Evolutionary conservation across 257 asterid species (phyloP), one percentile per base, ranked within the genome.

Genomic region (Nicotiana attenuata): DNA sequence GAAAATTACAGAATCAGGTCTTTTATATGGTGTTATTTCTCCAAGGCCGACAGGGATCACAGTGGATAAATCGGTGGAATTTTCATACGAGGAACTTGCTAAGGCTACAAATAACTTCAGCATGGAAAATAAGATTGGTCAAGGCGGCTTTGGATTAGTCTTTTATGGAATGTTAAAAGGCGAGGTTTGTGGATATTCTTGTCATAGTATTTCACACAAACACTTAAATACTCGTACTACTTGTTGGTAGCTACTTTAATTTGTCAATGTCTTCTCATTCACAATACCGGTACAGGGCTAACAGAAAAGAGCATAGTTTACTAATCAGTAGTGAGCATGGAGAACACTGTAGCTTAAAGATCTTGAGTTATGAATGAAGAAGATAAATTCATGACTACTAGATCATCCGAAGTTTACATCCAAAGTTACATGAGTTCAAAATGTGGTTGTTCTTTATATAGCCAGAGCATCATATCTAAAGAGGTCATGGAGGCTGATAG

Each of bases 101-200:
- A 29, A 57, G 59, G 97, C 97, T 56, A 90, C 97, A 50, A 59
- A 89, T 76, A 84, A 93, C 84, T 94, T 94, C 81, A 82, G 81
- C 84, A 7, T 91, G 47, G 88, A 88, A 56, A 76, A 88, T 56
- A 93, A 94, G 84, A 94, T 93, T 4, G 98, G 97, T 17, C 97
- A 94, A 91, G 98, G 98, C 78, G 97, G 97, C 45, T 93, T 90
- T 78, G 97, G 97, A 76, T 60, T 92, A 57, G 98, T 94, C 81
- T 94, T 77, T 86, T 92, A 89, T 61, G 97, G 86, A 20, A 93
- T 88, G 84, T 81, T 94, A 60, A 87, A 97, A 84, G 97, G 96
- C 88, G 93, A 94, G 98, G 98, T 94, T 75, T 75, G 80, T 75
- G 63, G 63, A 47, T 24, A 24, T 47, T 50, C 63, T 50, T 75